Base-by-base conservation (phyloP, 371 early-diverging fungal genomes). In the Mortierella sp. region DNA sequence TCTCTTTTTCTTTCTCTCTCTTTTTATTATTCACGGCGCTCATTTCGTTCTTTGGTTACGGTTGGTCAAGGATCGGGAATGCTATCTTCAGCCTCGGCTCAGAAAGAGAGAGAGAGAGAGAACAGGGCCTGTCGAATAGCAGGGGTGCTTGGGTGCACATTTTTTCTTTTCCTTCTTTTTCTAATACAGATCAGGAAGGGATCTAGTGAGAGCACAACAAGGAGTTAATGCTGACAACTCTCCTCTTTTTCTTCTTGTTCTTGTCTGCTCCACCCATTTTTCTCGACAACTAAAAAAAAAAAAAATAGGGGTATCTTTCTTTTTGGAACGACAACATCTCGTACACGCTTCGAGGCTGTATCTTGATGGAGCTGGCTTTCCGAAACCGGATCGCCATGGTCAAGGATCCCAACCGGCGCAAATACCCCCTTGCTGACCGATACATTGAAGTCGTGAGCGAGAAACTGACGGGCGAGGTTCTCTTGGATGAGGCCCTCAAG, bases 281-380 rank as follows among this genome's bases (percentile, higher is more conserved):
- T 46, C 16, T 46, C 16, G 46, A 11, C 46, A n/a, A n/a, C 51
- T 3, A 50, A n/a, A 50, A 50, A 1, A n/a, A 50, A 30, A 2
- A 5, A 16, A 46, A 51, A 46, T 71, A 94, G 92, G 94, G 97
- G 12, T 95, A 96, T 64, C 88, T 96, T 50, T 95, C 96, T 26
- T 97, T 97, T 80, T 97, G 97, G 97, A 97, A 97, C 84, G 97
- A 97, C 82, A 95, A 93, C 82, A 93, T 97, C 61, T 94, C 95
- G 55, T 97, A 97, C 84, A 96, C 94, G 14, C 79, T 97, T 25
- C 90, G 97, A 72, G 97, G 97, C 11, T 92, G 93, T 75, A 97
- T 97, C 74, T 84, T 97, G 37, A 93, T 95, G 85, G 97, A 97
- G 81, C 86, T 97, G 37, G 95, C 96, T 7, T 87, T 97, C 56